Conservation (phyloP, 2,329 filamentous ascomycete genomes). For the Penicillium sp. region DNA sequence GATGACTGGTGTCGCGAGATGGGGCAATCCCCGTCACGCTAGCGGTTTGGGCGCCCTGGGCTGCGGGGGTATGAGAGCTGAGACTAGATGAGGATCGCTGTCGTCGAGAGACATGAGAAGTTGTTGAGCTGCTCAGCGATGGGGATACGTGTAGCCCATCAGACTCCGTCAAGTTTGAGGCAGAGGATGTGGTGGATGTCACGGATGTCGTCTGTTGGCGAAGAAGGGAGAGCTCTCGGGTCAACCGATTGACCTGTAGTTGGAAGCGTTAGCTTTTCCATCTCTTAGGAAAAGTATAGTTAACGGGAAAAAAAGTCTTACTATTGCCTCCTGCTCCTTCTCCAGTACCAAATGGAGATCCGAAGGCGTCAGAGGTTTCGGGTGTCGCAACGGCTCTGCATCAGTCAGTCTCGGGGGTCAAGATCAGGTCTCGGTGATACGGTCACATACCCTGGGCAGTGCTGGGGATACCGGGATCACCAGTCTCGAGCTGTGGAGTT, state of each 20-base stretch:
- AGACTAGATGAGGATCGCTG: slow-evolving; percentile 56
- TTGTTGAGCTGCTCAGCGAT: slow-evolving; percentile 45
- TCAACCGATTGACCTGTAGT: slow-evolving; percentile 79
- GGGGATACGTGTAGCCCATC: slow-evolving; percentile 42
- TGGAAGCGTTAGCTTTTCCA: background rate
- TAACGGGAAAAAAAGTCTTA: slow-evolving; percentile 41
- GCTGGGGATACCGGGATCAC: slow-evolving; percentile 37
- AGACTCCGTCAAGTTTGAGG: slow-evolving; percentile 50
- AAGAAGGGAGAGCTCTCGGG: slow-evolving; percentile 80
- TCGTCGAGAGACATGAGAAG: slow-evolving; percentile 52
- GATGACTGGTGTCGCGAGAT: slow-evolving; percentile 36
- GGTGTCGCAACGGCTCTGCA: slow-evolving; percentile 73
- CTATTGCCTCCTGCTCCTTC: slow-evolving; percentile 91
- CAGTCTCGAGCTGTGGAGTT: slow-evolving; percentile 23
- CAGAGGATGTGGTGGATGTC: slow-evolving; percentile 57
- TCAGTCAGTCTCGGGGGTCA: slow-evolving; percentile 2
- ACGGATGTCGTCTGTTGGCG: slow-evolving; percentile 64
- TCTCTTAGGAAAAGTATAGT: slow-evolving; percentile 6
- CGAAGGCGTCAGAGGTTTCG: slow-evolving; percentile 77
- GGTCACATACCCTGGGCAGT: slow-evolving; percentile 40
- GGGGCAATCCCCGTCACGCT: slow-evolving; percentile 44
- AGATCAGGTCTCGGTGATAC: background rate
- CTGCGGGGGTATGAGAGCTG: slow-evolving; percentile 42
- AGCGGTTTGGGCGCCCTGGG: slow-evolving; percentile 32
- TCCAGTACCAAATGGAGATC: slow-evolving; percentile 87